Base-by-base conservation (phyloP, 1,139 yeast species). In the Blastobotrys buckinghamii region DNA sequence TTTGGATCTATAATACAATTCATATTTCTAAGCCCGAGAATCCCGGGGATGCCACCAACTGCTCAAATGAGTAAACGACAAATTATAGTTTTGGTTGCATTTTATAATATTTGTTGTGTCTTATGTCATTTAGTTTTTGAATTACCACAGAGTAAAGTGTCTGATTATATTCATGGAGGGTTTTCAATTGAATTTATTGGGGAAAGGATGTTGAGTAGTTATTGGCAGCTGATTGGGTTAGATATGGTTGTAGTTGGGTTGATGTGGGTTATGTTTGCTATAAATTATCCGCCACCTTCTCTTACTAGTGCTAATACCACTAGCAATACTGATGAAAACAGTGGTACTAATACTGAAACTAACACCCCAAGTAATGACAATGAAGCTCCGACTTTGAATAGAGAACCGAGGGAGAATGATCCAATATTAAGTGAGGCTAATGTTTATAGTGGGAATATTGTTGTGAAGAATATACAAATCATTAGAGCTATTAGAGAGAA, bases 151-250 rank as follows among this genome's bases (percentile, higher is more conserved):
- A 17, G 12, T 17, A 24, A 13, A 16, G 27, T 17, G 6, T 15
- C 22, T 7, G 42, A 40, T 27, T 63, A 55, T 47, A 49, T 66
- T 17, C 70, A 67, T 47, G 70, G 70, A 29, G 62, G 67, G 2
- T 51, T 66, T 20, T 61, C 68, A 12, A 63, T 65, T 22, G 69
- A 67, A 50, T 66, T 67, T 45, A 59, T 66, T 12, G 70, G 70
- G 6, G 59, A 51, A 12, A 59, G 57, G 42, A 59, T 59, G 1
- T 52, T 58, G 33, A 40, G 48, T 1, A 51, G 57, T 6, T 47
- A 57, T 17, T 10, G 52, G 7, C 57, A 59, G n/a, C 50, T 64
- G 33, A 41, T 63, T 2, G 39, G 46, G 2, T 56, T 62, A 56
- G 66, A 63, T 45, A 6, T 55, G 2, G 30, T 53, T 13, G 52